Percentiles rank a stretch among this genome's conserved stretches.
Conservation (phyloP, 2,329 filamentous ascomycete genomes). For the Aspergillus sp. region DNA sequence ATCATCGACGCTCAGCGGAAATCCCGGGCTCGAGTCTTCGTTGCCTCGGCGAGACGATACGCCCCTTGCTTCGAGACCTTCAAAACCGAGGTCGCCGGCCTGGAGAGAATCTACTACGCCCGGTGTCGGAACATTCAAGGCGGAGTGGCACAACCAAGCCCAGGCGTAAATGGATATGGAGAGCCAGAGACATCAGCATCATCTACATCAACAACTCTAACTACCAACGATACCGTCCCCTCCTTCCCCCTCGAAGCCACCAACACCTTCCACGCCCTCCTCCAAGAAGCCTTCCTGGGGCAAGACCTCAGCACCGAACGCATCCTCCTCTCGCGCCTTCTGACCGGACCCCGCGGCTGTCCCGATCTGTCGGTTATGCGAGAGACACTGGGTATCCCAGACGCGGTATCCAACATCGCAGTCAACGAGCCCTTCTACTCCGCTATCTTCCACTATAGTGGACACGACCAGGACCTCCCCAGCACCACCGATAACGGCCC, state of each 20-base stretch:
- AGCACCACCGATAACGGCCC: not conserved
- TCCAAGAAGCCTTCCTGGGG: constrained; percentile 29
- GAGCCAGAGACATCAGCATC: not conserved
- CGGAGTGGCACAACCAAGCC: not conserved
- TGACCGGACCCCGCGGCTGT: constrained; percentile 49
- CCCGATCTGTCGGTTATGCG: constrained; percentile 58
- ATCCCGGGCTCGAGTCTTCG: constrained; percentile 50
- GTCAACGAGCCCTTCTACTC: constrained; percentile 45
- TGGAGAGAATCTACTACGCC: constrained; percentile 57
- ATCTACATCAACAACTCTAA: not conserved
- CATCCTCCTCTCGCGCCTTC: constrained; percentile 41
- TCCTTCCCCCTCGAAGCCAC: not conserved
- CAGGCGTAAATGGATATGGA: too few species aligned
- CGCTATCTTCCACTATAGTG: constrained; percentile 35
- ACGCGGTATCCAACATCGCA: constrained; percentile 46
- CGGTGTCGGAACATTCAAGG: constrained; percentile 47
- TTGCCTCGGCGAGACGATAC: constrained; percentile 63
- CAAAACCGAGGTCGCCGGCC: constrained; percentile 50
- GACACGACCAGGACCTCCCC: constrained; percentile 11
- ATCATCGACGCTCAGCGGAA: constrained; percentile 52
- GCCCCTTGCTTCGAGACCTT: constrained; percentile 56
- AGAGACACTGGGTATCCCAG: constrained; percentile 53
- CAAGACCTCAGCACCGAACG: constrained; percentile 31
- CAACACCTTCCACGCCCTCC: constrained; percentile 17
- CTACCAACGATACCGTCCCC: not conserved